phyloP scores from a whole-genome alignment of 306 rosid species.

The Citrullus amarus region DNA sequence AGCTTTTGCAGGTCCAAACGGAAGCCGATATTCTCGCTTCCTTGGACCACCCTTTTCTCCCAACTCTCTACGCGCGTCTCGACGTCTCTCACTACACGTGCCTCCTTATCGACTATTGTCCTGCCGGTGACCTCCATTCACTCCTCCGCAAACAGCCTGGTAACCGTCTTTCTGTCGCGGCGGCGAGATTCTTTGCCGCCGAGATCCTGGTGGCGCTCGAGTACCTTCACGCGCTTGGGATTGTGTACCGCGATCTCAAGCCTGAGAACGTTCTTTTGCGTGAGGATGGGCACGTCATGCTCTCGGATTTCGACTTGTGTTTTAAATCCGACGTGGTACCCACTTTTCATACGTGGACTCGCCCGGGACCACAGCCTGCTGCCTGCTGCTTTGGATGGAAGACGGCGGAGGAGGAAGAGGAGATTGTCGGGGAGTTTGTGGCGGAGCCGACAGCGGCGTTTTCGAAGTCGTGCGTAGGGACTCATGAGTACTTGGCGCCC shows the following conservation, averaged over 20 bases:
- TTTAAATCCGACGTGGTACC: constrained; percentile 62
- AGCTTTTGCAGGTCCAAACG: constrained; percentile 48
- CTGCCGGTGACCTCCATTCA: constrained; percentile 72
- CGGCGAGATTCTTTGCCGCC: constrained; percentile 63
- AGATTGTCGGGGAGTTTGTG: constrained; percentile 35
- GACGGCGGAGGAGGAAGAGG: neutral
- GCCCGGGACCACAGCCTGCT: neutral
- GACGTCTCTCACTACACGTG: constrained; percentile 83
- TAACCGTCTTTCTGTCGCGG: constrained; percentile 17
- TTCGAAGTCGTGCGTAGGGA: constrained; percentile 77
- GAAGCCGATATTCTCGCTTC: constrained; percentile 61
- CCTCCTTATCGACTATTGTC: constrained; percentile 80
- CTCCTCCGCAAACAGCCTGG: constrained; percentile 50
- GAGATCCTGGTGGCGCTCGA: constrained; percentile 71
- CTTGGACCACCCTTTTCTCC: constrained; percentile 86
- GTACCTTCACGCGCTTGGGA: constrained; percentile 70
- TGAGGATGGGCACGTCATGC: constrained; percentile 86
- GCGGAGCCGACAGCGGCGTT: constrained; percentile 74
- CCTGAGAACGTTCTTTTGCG: constrained; percentile 80
- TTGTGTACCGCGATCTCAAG: constrained; percentile 71
- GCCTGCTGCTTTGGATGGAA: constrained; percentile 20
- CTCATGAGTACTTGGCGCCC: constrained; percentile 85
- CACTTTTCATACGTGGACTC: constrained; percentile 3
- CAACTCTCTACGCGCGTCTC: constrained; percentile 78
- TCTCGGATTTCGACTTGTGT: constrained; percentile 80